A percentile compares a stretch with the other conserved stretches of the same genome.
Evolutionary conservation across 257 asterid genomes (phyloP).

Genomic region (Verbena officinalis): DNA sequence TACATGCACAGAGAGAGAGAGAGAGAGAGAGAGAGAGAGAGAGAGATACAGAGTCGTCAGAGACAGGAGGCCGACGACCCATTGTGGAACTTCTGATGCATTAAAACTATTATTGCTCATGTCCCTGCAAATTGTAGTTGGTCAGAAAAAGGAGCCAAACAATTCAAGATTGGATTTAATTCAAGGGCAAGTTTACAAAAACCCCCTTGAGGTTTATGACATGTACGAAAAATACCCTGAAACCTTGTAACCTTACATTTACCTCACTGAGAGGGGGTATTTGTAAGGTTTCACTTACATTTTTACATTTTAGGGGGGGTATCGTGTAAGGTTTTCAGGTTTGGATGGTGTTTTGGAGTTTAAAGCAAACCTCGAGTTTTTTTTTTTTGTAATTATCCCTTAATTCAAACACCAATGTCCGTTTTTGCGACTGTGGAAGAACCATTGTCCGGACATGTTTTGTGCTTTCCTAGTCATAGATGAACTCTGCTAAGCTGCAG

Average conservation of each 20-base stretch:
- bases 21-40: conserved; percentile 30
- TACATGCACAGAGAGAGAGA: not conserved
- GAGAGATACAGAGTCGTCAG: conserved; percentile 74
- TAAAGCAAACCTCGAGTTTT: too few species aligned
- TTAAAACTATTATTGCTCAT: conserved; percentile 81
- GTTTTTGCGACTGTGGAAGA: not conserved
- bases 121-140: conserved; percentile 64
- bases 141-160: conserved; percentile 4
- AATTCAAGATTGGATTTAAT: too few species aligned
- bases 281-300: too few species aligned
- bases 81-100: conserved; percentile 58
- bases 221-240: too few species aligned
- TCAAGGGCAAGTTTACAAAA: too few species aligned
- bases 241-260: too few species aligned
- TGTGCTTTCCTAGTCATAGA: not conserved
- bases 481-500: not conserved
- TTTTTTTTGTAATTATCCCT: too few species aligned
- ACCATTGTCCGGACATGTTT: not conserved
- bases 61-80: conserved; percentile 61
- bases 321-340: too few species aligned
- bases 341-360: too few species aligned
- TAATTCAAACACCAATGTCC: not conserved
- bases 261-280: too few species aligned
- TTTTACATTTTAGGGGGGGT: too few species aligned
- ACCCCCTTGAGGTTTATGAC: too few species aligned